Evolutionary conservation across 2,329 filamentous ascomycete genomes (phyloP), one percentile per base, ranked within the genome.

Genomic region (Botrytis hyacinthi): DNA sequence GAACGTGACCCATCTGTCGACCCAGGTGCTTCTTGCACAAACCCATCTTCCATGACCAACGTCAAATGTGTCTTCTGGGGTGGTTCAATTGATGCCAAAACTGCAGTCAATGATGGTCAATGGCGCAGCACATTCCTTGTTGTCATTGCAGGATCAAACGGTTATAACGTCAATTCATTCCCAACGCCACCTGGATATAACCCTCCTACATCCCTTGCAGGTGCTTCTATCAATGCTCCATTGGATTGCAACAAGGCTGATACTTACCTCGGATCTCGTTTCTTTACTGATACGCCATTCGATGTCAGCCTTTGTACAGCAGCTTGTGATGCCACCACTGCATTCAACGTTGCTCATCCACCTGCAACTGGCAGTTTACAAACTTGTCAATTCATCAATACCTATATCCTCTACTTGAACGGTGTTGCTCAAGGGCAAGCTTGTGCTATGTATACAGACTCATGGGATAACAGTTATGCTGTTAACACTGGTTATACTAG

Each of bases 131-230:
- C 77, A 32, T 80, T 85, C 81, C 77, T 80, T 16, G 81, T 84
- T 54, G 80, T 82, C 48, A 83, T 85, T 62, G 80, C 83, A 35
- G 84, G 81, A n/a, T 84, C 82, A 57, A 84, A 85, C 72, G 84
- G 83, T 10, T 82, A 82, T 73, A 78, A 78, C 70, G 80, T 57
- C 72, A 74, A 51, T 14, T 73, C 37, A 57, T 78, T 22, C 57
- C 78, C n/a, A 77, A 76, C 73, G 48, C 66, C 66, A 42, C 16
- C 26, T 3, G 66, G 66, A 69, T 69, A 69, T 18, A 57, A 4
- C 42, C 16, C 46, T 32, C 48, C 66, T 32, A 22, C 46, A 57
- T 57, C 8, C 26, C 46, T 57, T 69, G 35, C 40, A 20, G 37
- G 18, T 12, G 37, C 66, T 57, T 48, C 66, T 32, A 69, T 69